phyloP scores from a whole-genome alignment of 2,329 filamentous ascomycete species.

The Fusarium beomiforme region DNA sequence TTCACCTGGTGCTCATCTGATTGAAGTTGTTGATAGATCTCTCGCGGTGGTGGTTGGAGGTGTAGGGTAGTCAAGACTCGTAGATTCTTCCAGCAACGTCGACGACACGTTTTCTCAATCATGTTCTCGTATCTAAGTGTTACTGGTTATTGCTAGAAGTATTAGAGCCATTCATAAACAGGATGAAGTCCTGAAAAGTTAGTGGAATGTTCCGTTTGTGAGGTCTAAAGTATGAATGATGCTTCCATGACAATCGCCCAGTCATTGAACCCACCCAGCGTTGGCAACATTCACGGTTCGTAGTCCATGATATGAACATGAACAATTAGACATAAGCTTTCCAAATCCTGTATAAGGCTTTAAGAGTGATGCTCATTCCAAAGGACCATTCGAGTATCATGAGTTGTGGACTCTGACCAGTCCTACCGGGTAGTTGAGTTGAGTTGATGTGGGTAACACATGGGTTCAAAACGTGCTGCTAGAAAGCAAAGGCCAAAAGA shows the following conservation, averaged over 20 bases:
- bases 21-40: not conserved
- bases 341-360: fast-evolving
- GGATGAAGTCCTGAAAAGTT: fast-evolving
- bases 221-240: fast-evolving
- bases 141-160: fast-evolving
- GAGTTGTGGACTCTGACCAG: no score
- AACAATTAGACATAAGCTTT: fast-evolving
- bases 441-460: not conserved
- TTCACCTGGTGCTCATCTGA: no score
- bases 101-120: fast-evolving
- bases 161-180: fast-evolving
- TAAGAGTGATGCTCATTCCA: not conserved
- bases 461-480: no score
- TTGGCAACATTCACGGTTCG: fast-evolving
- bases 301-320: fast-evolving
- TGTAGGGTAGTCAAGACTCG: not conserved
- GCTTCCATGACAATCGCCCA: fast-evolving
- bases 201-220: fast-evolving
- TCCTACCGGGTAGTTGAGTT: not conserved
- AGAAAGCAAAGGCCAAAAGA: no score
- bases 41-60: fast-evolving
- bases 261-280: fast-evolving
- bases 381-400: fast-evolving
- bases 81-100: fast-evolving
- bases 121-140: not conserved